These are phyloP conservation scores for Clonostachys sp. DNA, from an alignment of 2,329 filamentous ascomycete genomes.

Conservation along the genomic window DNA sequence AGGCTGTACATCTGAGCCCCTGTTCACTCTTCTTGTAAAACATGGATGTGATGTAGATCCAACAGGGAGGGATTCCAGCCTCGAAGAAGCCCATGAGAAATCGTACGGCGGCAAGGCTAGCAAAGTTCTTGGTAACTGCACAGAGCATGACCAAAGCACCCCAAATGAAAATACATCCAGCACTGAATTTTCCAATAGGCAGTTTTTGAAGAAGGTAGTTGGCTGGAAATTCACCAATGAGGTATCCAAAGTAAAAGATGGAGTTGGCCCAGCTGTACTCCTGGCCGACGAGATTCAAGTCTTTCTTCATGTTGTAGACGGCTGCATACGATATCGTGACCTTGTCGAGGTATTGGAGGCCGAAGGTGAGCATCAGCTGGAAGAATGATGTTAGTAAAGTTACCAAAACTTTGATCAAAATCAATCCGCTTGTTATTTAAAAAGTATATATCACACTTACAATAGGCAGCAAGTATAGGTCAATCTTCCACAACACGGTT, in stretches of 20 bases:
- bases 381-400: too few species aligned
- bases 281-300: slow-evolving; percentile 13
- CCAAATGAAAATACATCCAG: slow-evolving; percentile 43
- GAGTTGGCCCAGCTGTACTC: slow-evolving; percentile 63
- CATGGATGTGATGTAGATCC: slow-evolving; percentile 50
- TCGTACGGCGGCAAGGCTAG: slow-evolving; percentile 39
- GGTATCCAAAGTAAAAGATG: slow-evolving; percentile 35
- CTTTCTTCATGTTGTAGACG: too few species aligned
- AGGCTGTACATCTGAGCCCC: too few species aligned
- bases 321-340: too few species aligned
- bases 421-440: too few species aligned
- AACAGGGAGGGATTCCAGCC: slow-evolving; percentile 46
- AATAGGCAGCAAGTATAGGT: too few species aligned
- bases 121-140: slow-evolving; percentile 39
- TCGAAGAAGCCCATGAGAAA: slow-evolving; percentile 51
- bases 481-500: too few species aligned
- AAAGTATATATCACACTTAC: too few species aligned
- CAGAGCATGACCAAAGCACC: slow-evolving; percentile 38
- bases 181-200: slow-evolving; percentile 40
- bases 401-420: too few species aligned
- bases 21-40: slow-evolving; percentile 51
- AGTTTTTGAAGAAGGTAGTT: slow-evolving; percentile 40
- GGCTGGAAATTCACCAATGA: slow-evolving; percentile 45
- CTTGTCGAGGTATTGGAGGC: too few species aligned
- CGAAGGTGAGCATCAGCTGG: too few species aligned